Base-by-base conservation (phyloP, 176 grass and related monocot genomes). In the Avena sativa region DNA sequence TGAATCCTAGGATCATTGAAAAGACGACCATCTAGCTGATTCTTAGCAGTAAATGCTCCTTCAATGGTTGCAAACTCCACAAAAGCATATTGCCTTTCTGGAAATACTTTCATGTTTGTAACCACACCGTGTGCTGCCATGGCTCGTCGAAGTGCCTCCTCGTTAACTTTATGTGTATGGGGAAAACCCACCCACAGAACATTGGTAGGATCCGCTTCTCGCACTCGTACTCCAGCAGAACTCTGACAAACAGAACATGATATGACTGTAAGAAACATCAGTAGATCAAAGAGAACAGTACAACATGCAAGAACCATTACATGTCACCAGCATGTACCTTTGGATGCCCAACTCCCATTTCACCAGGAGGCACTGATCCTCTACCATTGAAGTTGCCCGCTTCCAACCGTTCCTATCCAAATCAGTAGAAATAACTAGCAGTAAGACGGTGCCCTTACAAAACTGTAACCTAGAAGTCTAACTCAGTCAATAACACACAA, bases 181-280 rank as follows among this genome's bases (percentile, higher is more conserved):
- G 97, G 97, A 81, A 94, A 99, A n/a, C 97, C 84, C 16, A 99
- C 83, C 92, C 92, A 96, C 9, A 99, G 83, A 88, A 99, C 91
- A 94, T 94, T 99, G 38, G 88, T 93, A 67, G 92, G 97, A 8
- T 84, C 76, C 12, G 70, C 44, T 79, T 95, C 97, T 79, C 84
- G 83, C 70, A 36, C 80, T 53, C 89, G 66, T 78, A 58, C 81
- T 83, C 85, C 93, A 80, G 76, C 61, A 65, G 73, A 78, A 80
- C 21, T 60, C 91, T 95, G 78, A 71, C 12, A 60, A 58, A 86
- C 34, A 91, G 44, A 86, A 72, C 3, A 89, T 60, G n/a, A 69
- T 46, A 85, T 36, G 5, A 76, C 28, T 81, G 61, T 81, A 20
- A 85, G 77, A 30, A 84, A 76, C 72, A 80, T 10, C 1, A 13